Evolutionary conservation across 164 flowering plant species (phyloP).

Genomic region (Taxillus chinensis): DNA sequence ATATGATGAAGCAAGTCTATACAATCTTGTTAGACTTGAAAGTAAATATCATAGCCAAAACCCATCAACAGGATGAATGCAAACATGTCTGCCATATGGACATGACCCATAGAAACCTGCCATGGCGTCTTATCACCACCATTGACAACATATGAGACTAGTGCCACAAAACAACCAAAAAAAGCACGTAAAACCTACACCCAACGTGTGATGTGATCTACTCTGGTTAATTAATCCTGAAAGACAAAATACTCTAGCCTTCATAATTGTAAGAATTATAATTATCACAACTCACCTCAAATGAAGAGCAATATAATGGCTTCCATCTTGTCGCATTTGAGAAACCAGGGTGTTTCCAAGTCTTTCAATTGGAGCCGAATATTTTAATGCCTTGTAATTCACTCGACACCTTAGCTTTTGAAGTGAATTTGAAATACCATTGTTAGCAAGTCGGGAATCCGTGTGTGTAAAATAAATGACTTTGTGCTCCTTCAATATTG

Average conservation of each 20-base stretch:
- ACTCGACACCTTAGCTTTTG: slow-evolving; percentile 93
- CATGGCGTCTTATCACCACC: too few species aligned
- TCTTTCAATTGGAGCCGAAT: slow-evolving; percentile 75
- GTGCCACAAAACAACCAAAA: too few species aligned
- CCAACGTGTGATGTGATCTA: too few species aligned
- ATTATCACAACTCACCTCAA: slow-evolving; percentile 45
- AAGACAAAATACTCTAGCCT: not conserved
- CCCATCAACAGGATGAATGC: too few species aligned
- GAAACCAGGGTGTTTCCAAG: slow-evolving; percentile 74
- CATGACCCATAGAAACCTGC: too few species aligned
- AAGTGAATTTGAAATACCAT: slow-evolving; percentile 53
- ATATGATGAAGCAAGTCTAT: too few species aligned
- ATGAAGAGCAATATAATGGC: slow-evolving; percentile 88
- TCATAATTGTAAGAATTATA: not conserved
- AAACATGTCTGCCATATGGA: too few species aligned
- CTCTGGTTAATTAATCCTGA: too few species aligned
- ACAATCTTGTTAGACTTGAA: too few species aligned
- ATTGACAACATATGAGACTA: too few species aligned
- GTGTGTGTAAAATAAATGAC: slow-evolving; percentile 89
- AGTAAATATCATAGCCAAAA: too few species aligned
- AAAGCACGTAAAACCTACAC: too few species aligned
- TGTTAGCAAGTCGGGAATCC: slow-evolving; percentile 93
- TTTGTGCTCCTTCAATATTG: slow-evolving; percentile 77
- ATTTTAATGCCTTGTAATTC: slow-evolving; percentile 76
- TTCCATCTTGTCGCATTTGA: slow-evolving; percentile 56